Evolutionary conservation across 306 rosid genomes (phyloP), one percentile per base, ranked within the genome.

Genomic region (Amphicarpaea edgeworthii): DNA sequence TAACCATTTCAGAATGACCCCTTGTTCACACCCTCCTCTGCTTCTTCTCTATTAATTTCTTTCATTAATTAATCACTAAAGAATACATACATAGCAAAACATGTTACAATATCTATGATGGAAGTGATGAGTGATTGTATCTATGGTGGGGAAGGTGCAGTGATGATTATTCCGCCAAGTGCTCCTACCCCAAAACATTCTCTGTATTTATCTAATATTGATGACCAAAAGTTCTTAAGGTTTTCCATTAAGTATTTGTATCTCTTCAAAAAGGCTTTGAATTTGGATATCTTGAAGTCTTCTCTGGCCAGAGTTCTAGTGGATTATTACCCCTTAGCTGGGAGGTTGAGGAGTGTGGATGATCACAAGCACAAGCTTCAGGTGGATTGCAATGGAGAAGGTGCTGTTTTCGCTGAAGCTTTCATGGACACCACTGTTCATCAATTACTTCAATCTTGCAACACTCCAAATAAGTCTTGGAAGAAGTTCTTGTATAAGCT

Each of bases 191-290:
- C 96, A 21, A 85, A 82, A 58, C 97, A 90, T 80, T 85, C 86
- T 17, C 79, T 92, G 26, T 83, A 82, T 17, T 88, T 92, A 78
- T 90, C 97, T 6, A 92, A 92, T 60, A 87, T 92, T 0, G 97
- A 92, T 63, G 97, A 92, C 85, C 97, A 92, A 42, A 92, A 84
- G 81, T 87, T 92, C 34, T 88, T 92, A 17, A 78, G 97, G 72
- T 92, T 92, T 84, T 79, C 97, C 65, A 87, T 92, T 49, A 92
- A 92, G 49, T 92, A 92, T 46, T 79, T 90, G 30, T 88, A 79
- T 83, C 71, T 92, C 3, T 92, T 90, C 85, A 66, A 79, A 26
- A 84, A 80, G 55, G 53, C 79, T 2, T 70, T 88, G 49, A 67
- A 78, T 85, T 61, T 73, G 5, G 87, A 86, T 10, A 11, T 14